A percentile compares a stretch with the other conserved stretches of the same genome.
Evolutionary conservation across 768 basidiomycete genomes (phyloP).

Genomic region (Mycena leptocephala): DNA sequence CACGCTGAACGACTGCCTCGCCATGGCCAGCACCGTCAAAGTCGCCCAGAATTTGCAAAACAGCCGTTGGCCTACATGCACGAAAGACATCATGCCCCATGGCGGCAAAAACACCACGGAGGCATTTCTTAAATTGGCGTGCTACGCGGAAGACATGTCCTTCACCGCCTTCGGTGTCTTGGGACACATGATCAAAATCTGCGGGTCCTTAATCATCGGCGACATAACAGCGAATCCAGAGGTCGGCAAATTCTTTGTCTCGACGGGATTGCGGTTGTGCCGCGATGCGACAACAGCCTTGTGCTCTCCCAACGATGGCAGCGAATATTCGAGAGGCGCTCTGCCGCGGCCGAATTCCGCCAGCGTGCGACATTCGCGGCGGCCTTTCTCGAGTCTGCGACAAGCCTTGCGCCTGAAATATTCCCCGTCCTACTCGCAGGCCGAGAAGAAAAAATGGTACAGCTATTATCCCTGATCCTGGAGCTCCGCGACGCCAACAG

Average conservation of each 20-base stretch:
- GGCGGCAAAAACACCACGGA: too few species aligned
- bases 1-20: slow-evolving; percentile 11
- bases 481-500: too few species aligned
- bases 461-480: too few species aligned
- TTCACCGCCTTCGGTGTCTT: slow-evolving; percentile 4
- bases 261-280: neutral
- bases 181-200: slow-evolving; percentile 9
- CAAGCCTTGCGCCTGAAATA: slow-evolving; percentile 2
- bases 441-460: too few species aligned
- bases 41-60: too few species aligned
- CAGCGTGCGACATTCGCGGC: neutral
- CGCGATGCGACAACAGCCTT: slow-evolving; percentile 1
- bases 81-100: too few species aligned
- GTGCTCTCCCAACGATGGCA: neutral
- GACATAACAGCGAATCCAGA: neutral
- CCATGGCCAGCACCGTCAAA: too few species aligned
- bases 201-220: slow-evolving; percentile 9
- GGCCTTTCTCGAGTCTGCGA: neutral
- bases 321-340: neutral
- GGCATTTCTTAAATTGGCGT: too few species aligned
- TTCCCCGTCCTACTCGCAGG: too few species aligned
- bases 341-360: neutral
- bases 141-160: slow-evolving; percentile 8
- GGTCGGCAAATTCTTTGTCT: slow-evolving; percentile 1
- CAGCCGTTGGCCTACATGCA: too few species aligned